Base-by-base conservation (phyloP, 2,329 filamentous ascomycete genomes). In the Ophiocordyceps camponoti-leonardi region DNA sequence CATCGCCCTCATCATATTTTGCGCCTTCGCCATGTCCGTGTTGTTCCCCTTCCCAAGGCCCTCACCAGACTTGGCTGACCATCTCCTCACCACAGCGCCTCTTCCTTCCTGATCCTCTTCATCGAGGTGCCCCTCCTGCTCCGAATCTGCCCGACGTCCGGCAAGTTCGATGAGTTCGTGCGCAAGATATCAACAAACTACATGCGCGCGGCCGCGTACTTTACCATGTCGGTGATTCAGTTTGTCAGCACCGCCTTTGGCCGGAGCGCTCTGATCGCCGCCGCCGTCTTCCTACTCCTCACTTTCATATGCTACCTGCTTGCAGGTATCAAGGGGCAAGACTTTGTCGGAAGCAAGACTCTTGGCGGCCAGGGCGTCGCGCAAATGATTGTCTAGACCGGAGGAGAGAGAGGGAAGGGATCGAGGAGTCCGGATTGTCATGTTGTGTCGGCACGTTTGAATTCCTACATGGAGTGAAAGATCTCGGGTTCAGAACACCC, bases 171-270 rank as follows among this genome's bases (percentile, higher is more conserved):
- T 63, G 70, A 68, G 53, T 81, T 87, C 61, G 90, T 98, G 64
- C 87, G 90, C 65, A 81, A 77, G 58, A 85, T 98, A 70, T 86
- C 86, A 51, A 94, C 88, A 48, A 96, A 95, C 71, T 96, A 88
- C 70, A 93, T 92, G 81, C 87, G 92, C 65, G 90, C 90, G 19
- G 83, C 71, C 47, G 82, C 94, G 60, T 98, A 98, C 66, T 66
- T 67, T 47, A 67, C 77, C 60, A 90, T 96, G 83, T 83, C 78
- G 54, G 59, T 81, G 44, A 63, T 94, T 42, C 87, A 95, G 65
- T 96, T 85, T 77, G 67, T 94, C 48, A 93, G 86, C 61, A 67
- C 88, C 51, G 71, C 83, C 49, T 57, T 68, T 20, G 61, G 65
- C 42, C 61, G 74, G 11, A 85, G 81, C 44, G 86, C 80, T 58